Evolutionary conservation across 164 flowering plant genomes (phyloP).

Genomic region (Magnolia changhungtana): DNA sequence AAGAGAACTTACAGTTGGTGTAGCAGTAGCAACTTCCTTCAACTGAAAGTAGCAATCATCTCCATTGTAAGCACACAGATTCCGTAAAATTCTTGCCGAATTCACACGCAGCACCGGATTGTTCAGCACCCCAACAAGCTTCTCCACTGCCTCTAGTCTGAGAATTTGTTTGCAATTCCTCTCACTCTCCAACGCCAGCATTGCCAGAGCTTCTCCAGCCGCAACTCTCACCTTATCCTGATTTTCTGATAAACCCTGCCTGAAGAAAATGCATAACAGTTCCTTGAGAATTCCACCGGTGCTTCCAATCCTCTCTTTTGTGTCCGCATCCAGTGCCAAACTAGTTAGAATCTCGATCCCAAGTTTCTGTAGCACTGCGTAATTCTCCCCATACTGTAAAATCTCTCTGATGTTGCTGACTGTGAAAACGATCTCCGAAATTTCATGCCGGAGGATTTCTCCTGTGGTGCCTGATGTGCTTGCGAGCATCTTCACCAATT

Average conservation of each 20-base stretch:
- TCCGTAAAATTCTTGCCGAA: conserved; percentile 75
- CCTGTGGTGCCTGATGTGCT: conserved; percentile 78
- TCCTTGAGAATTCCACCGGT: conserved; percentile 83
- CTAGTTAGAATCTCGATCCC: conserved; percentile 72
- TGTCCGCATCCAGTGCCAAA: conserved; percentile 71
- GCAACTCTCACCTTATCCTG: conserved; percentile 49
- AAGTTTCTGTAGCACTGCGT: conserved; percentile 55
- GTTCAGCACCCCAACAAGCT: conserved; percentile 53
- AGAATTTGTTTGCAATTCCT: conserved; percentile 55
- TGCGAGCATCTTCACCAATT: conserved; percentile 74
- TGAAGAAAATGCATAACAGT: conserved; percentile 57
- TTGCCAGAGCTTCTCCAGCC: conserved; percentile 87
- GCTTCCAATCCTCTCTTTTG: conserved; percentile 81
- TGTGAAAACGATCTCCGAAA: conserved; percentile 83
- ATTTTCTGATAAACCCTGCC: conserved; percentile 25
- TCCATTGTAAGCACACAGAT: conserved; percentile 60
- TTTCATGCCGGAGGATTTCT: conserved; percentile 60
- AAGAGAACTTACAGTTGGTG: conserved; percentile 60
- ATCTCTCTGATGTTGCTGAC: conserved; percentile 84
- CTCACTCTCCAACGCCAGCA: conserved; percentile 75
- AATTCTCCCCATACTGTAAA: conserved; percentile 59
- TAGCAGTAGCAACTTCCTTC: conserved; percentile 46
- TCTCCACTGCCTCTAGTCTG: conserved; percentile 39
- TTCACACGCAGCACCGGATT: conserved; percentile 45
- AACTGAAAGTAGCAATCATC: conserved; percentile 43